Percentiles rank a stretch among this genome's conserved stretches.
phyloP scores from a whole-genome alignment of 2,329 filamentous ascomycete genomes.

The Boeremia lycopersici region DNA sequence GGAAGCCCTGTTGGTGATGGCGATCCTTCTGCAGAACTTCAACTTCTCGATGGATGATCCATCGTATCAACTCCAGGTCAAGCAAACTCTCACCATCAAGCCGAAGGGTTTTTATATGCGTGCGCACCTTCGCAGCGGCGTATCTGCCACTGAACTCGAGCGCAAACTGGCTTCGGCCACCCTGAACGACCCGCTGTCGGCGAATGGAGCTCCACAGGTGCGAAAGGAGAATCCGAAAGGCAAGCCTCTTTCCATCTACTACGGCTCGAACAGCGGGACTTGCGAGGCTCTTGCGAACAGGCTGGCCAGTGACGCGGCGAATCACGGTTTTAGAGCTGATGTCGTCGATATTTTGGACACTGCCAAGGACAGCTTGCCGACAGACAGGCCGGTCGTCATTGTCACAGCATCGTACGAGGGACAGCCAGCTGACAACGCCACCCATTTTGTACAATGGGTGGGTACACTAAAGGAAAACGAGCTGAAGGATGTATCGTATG shows the following conservation, averaged over 20 bases:
- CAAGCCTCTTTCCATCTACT: slow-evolving; percentile 46
- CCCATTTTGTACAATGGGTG: slow-evolving; percentile 51
- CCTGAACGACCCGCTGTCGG: slow-evolving; percentile 22
- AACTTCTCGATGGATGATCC: slow-evolving; percentile 52
- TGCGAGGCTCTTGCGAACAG: slow-evolving; percentile 50
- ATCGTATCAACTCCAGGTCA: slow-evolving; percentile 52
- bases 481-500: slow-evolving; percentile 45
- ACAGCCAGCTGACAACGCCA: slow-evolving; percentile 51
- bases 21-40: slow-evolving; percentile 54
- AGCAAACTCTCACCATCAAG: slow-evolving; percentile 55
- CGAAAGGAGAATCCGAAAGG: slow-evolving; percentile 27
- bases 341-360: slow-evolving; percentile 45
- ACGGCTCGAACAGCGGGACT: slow-evolving; percentile 51
- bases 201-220: slow-evolving; percentile 9
- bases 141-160: slow-evolving; percentile 42
- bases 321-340: slow-evolving; percentile 46
- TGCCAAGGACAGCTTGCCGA: slow-evolving; percentile 41
- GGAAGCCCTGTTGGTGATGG: slow-evolving; percentile 55
- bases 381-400: slow-evolving; percentile 47
- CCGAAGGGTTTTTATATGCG: slow-evolving; percentile 50
- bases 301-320: slow-evolving; percentile 43
- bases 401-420: slow-evolving; percentile 53
- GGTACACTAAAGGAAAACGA: slow-evolving; percentile 34
- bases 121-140: slow-evolving; percentile 40
- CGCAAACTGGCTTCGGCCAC: slow-evolving; percentile 31